Evolutionary conservation across 2,329 filamentous ascomycete genomes (phyloP), one percentile per base, ranked within the genome.

Genomic region (Huntiella abstrusa): DNA sequence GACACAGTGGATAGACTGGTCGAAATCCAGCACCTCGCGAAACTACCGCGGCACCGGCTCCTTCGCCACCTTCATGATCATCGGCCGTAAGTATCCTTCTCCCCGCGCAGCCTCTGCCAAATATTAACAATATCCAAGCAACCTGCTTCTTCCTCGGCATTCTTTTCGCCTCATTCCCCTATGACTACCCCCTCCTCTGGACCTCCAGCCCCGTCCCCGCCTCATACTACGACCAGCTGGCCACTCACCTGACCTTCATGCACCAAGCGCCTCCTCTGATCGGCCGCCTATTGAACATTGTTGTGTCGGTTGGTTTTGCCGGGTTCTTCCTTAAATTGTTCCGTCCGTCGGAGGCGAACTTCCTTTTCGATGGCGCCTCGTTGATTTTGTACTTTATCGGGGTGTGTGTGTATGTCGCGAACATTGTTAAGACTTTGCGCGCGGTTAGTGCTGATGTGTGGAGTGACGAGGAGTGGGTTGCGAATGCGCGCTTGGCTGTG

Each of bases 101-200:
- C 16, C 4, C 11, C 36, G 48, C 6, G 35, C 28, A 15, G 10
- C 16, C 5, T 13, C 43, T 50, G 51, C 46, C 43, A 17, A 12
- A 13, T 33, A 19, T 5, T 16, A 19, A 37, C 39, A 50, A 53
- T 40, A 48, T 22, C 42, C 34, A 15, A 87, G 82, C 82, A 53
- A 86, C 83, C 53, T 94, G 84, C 63, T 98, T 98, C 75, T 94
- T 96, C 74, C 81, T 98, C 53, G 91, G 91, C 56, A 86, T 96
- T 62, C 80, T 98, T 63, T 98, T 96, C 73, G 86, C 86, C 56
- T 78, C 80, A 52, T 92, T 96, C 64, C 87, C 91, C 51, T 98
- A 96, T 70, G 91, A 92, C 69, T 91, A 85, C 66, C 81, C 84
- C 50, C 78, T 91, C 52, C 80, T 92, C 46, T 92, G 84, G 73